A percentile compares a stretch with the other conserved stretches of the same genome.
Evolutionary conservation across 177 flowering plant genomes (phyloP).

Genomic region (Vitis hybrid): DNA sequence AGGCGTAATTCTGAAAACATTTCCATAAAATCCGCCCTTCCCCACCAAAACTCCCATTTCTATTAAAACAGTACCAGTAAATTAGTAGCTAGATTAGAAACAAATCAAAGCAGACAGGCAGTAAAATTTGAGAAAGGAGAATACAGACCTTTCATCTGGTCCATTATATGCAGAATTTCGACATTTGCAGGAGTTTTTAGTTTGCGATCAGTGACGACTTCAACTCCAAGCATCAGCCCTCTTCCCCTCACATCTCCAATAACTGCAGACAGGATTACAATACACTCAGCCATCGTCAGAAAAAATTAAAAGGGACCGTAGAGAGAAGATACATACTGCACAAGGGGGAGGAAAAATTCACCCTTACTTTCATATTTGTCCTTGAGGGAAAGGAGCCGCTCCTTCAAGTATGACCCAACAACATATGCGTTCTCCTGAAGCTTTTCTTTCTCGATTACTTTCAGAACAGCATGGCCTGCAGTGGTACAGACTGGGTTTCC

Average conservation of each 20-base stretch:
- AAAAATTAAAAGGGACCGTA: not conserved
- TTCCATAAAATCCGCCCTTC: conserved; percentile 86
- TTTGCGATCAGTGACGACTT: conserved; percentile 79
- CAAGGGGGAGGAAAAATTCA: not conserved
- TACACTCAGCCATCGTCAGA: not conserved
- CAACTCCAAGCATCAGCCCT: conserved; percentile 93
- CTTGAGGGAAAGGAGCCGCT: conserved; percentile 60
- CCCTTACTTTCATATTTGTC: conserved; percentile 74
- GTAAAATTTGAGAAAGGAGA: not conserved
- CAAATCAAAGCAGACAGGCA: not conserved
- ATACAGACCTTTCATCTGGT: conserved; percentile 81
- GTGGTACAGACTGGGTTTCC: conserved; percentile 95
- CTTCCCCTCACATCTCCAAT: conserved; percentile 95
- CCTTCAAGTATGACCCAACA: conserved; percentile 81
- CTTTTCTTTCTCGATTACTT: conserved; percentile 79
- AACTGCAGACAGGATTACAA: conserved; percentile 40
- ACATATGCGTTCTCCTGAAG: conserved; percentile 76
- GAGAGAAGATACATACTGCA: not conserved
- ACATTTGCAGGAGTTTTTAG: conserved; percentile 82
- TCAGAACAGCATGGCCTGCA: conserved; percentile 84
- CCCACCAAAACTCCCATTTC: conserved; percentile 89
- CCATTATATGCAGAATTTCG: conserved; percentile 77
- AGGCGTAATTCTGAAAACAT: conserved; percentile 92
- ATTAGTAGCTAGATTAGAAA: not conserved
- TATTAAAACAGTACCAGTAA: conserved; percentile 7